Evolutionary conservation across 1,139 yeast genomes (phyloP), one percentile per base, ranked within the genome.

Genomic region (Geotrichum macrosporum): DNA sequence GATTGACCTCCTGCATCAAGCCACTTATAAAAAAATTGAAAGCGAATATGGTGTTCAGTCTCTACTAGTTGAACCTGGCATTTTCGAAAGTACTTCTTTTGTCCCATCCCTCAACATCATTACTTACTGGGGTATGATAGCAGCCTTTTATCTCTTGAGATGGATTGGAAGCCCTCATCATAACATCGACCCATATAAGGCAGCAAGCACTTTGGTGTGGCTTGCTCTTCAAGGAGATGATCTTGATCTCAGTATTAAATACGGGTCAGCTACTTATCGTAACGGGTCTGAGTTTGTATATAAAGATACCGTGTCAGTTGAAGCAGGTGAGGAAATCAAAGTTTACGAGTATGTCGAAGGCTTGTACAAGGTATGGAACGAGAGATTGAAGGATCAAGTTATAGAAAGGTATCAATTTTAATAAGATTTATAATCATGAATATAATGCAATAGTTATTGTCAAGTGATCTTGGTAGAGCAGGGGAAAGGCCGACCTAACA

Each of bases 31-130:
- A 51, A 57, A 68, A 18, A 66, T 85, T 57, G 60, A 65, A 34
- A 57, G 67, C 26, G 57, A 73, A 12, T 58, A 73, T 47, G 82
- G 80, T 1, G 77, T 92, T 43, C 70, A 70, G 37, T 89, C 84
- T 59, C 86, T 84, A 66, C 70, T 92, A 38, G 80, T 85, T 6
- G 96, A 92, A 54, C 99, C 99, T 0, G 99, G 99, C 13, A 86
- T 94, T 30, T 88, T 94, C 65, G 81, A 84, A 24, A 84, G 95
- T 50, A 82, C 82, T 53, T 83, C 94, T 2, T 86, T 85, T 58
- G 80, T 77, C 61, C 78, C 84, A 52, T 84, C 76, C 55, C 74
- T 94, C 63, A 87, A 87, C 61, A 66, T 83, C 6, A 72, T 88
- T 63, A 81, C 95, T 1, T 85, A 80, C 61, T 79, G 84, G 54